Percentiles rank a stretch among this genome's conserved stretches.
Evolutionary conservation across 805 yeast genomes (phyloP).

Genomic region (Candida verbasci): DNA sequence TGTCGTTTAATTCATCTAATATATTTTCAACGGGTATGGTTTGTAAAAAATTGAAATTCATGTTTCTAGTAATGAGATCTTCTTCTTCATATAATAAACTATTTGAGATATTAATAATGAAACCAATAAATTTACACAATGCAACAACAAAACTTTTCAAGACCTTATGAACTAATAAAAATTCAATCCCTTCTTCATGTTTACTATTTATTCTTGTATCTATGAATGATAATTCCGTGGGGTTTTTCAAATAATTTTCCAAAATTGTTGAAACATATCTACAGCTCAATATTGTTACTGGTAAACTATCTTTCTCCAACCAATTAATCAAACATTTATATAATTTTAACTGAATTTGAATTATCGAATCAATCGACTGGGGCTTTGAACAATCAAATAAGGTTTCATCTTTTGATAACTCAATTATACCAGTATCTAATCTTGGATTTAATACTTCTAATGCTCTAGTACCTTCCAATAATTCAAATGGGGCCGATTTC

Average conservation of each 20-base stretch:
- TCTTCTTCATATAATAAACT: slow-evolving; percentile 74
- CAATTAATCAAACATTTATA: slow-evolving; percentile 59
- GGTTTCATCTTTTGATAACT: slow-evolving; percentile 40
- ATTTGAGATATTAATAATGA: slow-evolving; percentile 42
- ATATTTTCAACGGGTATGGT: slow-evolving; percentile 20
- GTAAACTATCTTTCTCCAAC: slow-evolving; percentile 69
- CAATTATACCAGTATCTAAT: slow-evolving; percentile 75
- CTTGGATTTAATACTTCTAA: slow-evolving; percentile 68
- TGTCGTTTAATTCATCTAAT: slow-evolving; percentile 23
- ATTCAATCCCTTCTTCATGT: slow-evolving; percentile 13
- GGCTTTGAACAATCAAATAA: slow-evolving; percentile 41
- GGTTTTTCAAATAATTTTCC: slow-evolving; percentile 25
- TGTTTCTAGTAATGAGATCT: slow-evolving; percentile 61
- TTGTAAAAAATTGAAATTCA: slow-evolving; percentile 42
- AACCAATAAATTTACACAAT: slow-evolving; percentile 49
- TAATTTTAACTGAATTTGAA: slow-evolving; percentile 51
- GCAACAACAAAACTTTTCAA: slow-evolving; percentile 51
- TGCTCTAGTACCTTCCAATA: slow-evolving; percentile 85
- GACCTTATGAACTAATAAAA: slow-evolving; percentile 43
- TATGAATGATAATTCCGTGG: slow-evolving; percentile 10
- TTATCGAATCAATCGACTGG: slow-evolving; percentile 36
- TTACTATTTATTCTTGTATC: slow-evolving; percentile 11
- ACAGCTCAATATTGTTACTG: slow-evolving; percentile 76
- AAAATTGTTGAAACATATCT: slow-evolving; percentile 64
- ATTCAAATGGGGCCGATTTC: slow-evolving; percentile 54